These are phyloP conservation scores for Jatropha curcas DNA, from an alignment of 345 rosid species.

Conservation along the genomic window DNA sequence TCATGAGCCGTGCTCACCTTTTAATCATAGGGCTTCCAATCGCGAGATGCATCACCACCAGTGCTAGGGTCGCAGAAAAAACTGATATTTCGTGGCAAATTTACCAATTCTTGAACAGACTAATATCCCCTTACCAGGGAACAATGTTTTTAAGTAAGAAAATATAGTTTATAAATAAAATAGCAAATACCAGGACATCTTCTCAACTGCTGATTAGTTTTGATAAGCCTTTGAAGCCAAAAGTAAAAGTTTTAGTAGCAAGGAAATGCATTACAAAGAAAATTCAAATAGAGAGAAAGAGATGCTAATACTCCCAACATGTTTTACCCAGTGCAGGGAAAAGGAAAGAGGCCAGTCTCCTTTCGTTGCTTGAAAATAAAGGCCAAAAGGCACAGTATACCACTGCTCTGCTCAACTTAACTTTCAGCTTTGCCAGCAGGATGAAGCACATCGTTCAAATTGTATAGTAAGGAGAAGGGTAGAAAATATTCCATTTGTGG, in stretches of 20 bases:
- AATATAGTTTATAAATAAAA: conserved; percentile 37
- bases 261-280: conserved; percentile 39
- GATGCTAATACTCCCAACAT: conserved; percentile 63
- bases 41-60: conserved; percentile 92
- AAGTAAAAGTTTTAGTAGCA: conserved; percentile 57
- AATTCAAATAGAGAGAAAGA: conserved; percentile 53
- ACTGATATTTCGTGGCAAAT: conserved; percentile 67
- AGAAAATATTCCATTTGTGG: conserved; percentile 19
- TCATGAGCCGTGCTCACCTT: conserved; percentile 97
- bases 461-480: conserved; percentile 36
- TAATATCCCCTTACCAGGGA: conserved; percentile 99
- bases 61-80: conserved; percentile 85
- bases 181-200: conserved; percentile 76
- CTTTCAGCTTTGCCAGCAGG: conserved; percentile 50
- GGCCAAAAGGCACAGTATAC: conserved; percentile 47
- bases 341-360: conserved; percentile 51
- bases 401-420: conserved; percentile 53
- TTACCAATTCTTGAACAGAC: conserved; percentile 65
- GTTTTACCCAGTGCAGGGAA: conserved; percentile 57
- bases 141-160: conserved; percentile 41
- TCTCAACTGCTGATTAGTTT: conserved; percentile 73
- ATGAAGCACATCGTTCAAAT: conserved; percentile 52
- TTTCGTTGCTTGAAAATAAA: conserved; percentile 53
- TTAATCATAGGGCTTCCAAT: conserved; percentile 72
- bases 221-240: conserved; percentile 49